Conservation (phyloP, 441 rosid species). For the Mallotus repandus region DNA sequence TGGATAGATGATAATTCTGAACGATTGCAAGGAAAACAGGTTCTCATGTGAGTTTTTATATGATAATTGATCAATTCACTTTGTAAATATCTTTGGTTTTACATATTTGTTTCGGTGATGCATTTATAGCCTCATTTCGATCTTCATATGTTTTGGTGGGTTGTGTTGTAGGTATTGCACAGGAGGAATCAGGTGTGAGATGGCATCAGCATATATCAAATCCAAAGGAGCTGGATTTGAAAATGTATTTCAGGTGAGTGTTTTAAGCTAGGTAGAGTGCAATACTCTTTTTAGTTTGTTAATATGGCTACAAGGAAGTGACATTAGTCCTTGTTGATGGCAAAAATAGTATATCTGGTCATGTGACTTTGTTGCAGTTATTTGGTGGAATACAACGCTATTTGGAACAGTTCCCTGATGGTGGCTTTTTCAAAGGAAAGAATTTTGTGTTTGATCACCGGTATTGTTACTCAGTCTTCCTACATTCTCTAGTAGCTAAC, state of each 20-base stretch:
- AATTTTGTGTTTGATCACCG: conserved; percentile 93
- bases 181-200: conserved; percentile 97
- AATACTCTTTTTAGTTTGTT: not conserved
- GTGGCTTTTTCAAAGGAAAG: conserved; percentile 91
- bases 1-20: conserved; percentile 85
- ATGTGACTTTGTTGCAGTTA: conserved; percentile 52
- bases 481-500: not conserved
- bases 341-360: conserved; percentile 8
- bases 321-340: conserved; percentile 12
- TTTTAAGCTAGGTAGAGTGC: conserved; percentile 1
- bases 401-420: conserved; percentile 84
- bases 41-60: conserved; percentile 63
- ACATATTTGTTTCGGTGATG: not conserved
- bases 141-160: conserved; percentile 7
- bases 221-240: conserved; percentile 88
- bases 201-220: conserved; percentile 90
- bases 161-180: conserved; percentile 76
- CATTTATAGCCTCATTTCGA: not conserved
- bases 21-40: conserved; percentile 55
- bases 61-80: not conserved
- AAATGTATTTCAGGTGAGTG: conserved; percentile 75
- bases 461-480: conserved; percentile 37
- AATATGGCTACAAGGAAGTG: conserved; percentile 1
- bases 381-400: conserved; percentile 93
- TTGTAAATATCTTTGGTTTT: not conserved